Evolutionary conservation across 2,329 filamentous ascomycete species (phyloP).

Genomic region (Lasiodiplodia theobromae): DNA sequence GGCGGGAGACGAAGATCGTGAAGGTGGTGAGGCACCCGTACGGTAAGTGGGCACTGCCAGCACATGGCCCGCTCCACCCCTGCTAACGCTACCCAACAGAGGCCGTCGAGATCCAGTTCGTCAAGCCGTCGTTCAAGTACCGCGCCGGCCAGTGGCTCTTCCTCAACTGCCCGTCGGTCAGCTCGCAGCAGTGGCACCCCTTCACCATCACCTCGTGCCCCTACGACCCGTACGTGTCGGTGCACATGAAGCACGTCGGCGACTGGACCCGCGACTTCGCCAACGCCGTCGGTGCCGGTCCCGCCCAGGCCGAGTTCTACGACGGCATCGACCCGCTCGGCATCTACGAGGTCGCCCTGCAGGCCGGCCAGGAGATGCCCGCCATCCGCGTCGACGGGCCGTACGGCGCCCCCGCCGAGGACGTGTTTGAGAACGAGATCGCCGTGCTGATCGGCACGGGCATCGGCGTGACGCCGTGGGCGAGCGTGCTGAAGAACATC

Average conservation of each 20-base stretch:
- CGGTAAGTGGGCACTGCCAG: conserved; percentile 60
- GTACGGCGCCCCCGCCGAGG: conserved; percentile 95
- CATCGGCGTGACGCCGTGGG: conserved; percentile 88
- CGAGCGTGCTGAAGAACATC: conserved; percentile 92
- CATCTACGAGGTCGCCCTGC: conserved; percentile 96
- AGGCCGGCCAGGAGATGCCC: conserved; percentile 94
- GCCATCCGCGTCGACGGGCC: conserved; percentile 88
- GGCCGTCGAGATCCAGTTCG: conserved; percentile 96
- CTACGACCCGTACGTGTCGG: conserved; percentile 90
- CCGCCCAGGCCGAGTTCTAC: conserved; percentile 86
- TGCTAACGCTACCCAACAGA: conserved; percentile 58
- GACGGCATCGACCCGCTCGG: conserved; percentile 90
- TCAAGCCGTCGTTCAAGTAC: conserved; percentile 95
- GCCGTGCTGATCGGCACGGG: conserved; percentile 85
- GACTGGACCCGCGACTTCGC: conserved; percentile 94
- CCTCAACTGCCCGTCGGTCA: conserved; percentile 88
- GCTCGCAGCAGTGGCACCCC: conserved; percentile 90
- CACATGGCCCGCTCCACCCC: no score
- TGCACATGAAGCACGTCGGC: conserved; percentile 95
- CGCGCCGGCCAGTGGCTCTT: conserved; percentile 99
- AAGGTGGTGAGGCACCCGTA: conserved; percentile 96
- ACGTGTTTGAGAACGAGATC: conserved; percentile 94
- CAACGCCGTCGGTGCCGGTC: conserved; percentile 90
- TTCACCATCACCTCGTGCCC: conserved; percentile 99
- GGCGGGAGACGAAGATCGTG: conserved; percentile 86